Evolutionary conservation across 1,284 basidiomycete genomes (phyloP).

Genomic region (Fistulinella cinereoalba): DNA sequence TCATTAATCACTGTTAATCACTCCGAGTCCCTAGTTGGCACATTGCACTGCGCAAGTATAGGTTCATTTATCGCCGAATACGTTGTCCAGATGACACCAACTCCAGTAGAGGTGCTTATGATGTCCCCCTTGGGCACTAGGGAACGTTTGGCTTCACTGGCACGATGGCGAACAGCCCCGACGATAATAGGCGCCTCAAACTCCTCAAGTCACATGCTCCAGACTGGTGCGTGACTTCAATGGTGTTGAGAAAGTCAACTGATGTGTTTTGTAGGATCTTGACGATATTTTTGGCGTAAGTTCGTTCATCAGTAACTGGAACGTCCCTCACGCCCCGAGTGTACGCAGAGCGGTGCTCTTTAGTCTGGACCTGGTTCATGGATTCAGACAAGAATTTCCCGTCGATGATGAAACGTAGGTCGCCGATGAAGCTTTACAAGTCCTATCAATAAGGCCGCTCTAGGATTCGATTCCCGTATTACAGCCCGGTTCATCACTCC

Average conservation of each 20-base stretch:
- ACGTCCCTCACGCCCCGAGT: conserved; percentile 1
- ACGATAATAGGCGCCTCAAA: conserved; percentile 39
- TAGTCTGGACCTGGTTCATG: conserved; percentile 68
- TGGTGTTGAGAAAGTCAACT: conserved; percentile 3
- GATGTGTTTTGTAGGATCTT: conserved; percentile 49
- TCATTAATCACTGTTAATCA: no score
- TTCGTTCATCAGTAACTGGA: conserved; percentile 15
- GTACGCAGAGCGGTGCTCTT: conserved; percentile 60
- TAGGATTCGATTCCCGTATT: conserved; percentile 58
- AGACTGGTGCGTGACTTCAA: conserved; percentile 56
- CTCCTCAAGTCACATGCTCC: conserved; percentile 63
- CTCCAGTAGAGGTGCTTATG: not conserved
- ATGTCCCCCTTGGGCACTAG: conserved; percentile 21
- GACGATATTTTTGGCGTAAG: conserved; percentile 70
- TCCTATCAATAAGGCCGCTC: not conserved
- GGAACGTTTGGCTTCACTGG: conserved; percentile 6
- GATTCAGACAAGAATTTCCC: conserved; percentile 84
- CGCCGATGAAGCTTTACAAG: not conserved
- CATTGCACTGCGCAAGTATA: no score
- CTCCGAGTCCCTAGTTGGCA: no score
- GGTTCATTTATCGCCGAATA: no score
- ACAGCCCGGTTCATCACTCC: conserved; percentile 26
- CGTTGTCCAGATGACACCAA: not conserved
- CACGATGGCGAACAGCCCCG: conserved; percentile 14
- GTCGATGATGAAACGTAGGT: conserved; percentile 73